Evolutionary conservation across 106 monocot genomes (phyloP), one percentile per base, ranked within the genome.

Genomic region (Apostasia shenzhenica): DNA sequence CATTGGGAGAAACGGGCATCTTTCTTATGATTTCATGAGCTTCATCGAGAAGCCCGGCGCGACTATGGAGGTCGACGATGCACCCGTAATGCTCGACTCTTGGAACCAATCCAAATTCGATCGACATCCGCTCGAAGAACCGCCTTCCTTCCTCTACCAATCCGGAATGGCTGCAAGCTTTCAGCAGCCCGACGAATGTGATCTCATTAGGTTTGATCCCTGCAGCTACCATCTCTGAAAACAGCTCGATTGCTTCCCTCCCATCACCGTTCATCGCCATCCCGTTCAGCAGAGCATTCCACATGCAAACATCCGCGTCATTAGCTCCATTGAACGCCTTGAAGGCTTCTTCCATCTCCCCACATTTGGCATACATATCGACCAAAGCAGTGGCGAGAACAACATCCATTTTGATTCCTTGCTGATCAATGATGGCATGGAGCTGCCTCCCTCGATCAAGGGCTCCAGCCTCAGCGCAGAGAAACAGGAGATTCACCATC

Each of bases 211-310:
- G 90, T 42, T 41, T 52, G 11, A 78, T 47, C 47, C 70, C 56
- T 48, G 81, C 78, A 14, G 68, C 72, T 70, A 66, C 76, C 90
- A 90, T 90, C 52, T 62, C 53, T 0, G 26, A 54, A 45, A 90
- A 85, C 2, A 90, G 73, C 43, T 46, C 5, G 5, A 86, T 50
- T 6, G 76, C 81, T 69, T 81, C 75, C 3, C 63, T 41, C 2
- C 81, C 90, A 11, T 54, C 11, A 0, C 90, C 90, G 65, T 90
- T 82, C 80, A 83, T 72, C 0, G 90, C 82, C 0, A 86, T 59
- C 3, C 85, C 90, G 50, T 73, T 81, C n/a, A 90, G 59, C 83
- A 90, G 81, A 8, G 85, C 82, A 71, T 90, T 90, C 90, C 90
- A 90, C 73, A 83, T 76, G 68, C 75, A 75, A 8, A 78, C 75